Base-by-base conservation (phyloP, 108 stramenopile genomes). In the Cylindrotheca closterium region DNA sequence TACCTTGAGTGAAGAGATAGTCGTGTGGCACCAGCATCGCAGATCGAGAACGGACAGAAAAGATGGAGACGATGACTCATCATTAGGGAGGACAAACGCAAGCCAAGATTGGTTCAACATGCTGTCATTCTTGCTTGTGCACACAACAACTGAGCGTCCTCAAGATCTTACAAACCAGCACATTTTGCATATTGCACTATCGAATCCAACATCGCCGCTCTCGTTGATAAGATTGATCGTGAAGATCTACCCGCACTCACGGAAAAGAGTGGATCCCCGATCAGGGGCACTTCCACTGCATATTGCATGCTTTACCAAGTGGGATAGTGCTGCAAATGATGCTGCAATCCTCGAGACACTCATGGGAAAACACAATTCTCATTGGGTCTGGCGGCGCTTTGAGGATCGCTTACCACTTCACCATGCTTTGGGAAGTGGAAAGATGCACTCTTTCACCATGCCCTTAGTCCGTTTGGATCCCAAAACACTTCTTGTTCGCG, bases 371-470 rank as follows among this genome's bases (percentile, higher is more conserved):
- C 70, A 81, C 67, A 66, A 63, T 17, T 46, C 46, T 4, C 64
- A 65, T 46, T 31, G 63, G 12, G 51, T 64, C 15, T 37, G 23
- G 21, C 57, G 51, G n/a, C 71, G 71, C 17, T 37, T 60, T 29
- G 55, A 47, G 18, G 71, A 62, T 23, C 63, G 71, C 32, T 58
- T 73, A 45, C 71, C 71, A 10, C 31, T 73, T 46, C 71, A 73
- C 58, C 23, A 63, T 51, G 71, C 71, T 31, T 34, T 73, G 15
- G 34, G 19, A 3, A 30, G 29, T 29, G 71, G 71, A 2, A 61
- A 73, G 31, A 51, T 37, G 22, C 67, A 66, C 64, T 19, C 24
- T 22, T 67, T 67, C 57, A 33, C 62, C 46, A 61, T 67, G 37
- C 47, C 65, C 17, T 48, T 67, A 22, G 42, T 67, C 10, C 8